Evolutionary conservation across 495 filamentous ascomycete species (phyloP).

Genomic region (Penicillium maclennaniae): DNA sequence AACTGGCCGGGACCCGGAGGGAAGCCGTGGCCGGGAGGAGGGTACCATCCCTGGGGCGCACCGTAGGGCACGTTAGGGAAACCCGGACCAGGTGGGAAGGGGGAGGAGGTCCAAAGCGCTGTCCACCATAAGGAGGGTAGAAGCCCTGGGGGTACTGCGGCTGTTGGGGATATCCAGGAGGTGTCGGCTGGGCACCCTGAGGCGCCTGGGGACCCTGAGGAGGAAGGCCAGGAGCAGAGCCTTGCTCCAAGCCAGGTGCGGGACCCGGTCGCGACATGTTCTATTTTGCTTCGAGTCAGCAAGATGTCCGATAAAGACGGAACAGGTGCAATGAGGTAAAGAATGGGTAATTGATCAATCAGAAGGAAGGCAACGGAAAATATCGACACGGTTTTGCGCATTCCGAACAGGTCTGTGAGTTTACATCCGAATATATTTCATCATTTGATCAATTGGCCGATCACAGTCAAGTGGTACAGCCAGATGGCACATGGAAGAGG

Average conservation of each 20-base stretch:
- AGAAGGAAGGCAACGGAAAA: slow-evolving; percentile 99
- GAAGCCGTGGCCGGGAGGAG: slow-evolving; percentile 76
- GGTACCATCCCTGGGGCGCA: slow-evolving; percentile 72
- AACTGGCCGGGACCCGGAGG: slow-evolving; percentile 60
- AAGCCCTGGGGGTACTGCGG: slow-evolving; percentile 45
- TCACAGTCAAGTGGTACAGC: slow-evolving; percentile 1
- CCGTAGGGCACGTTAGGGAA: slow-evolving; percentile 62
- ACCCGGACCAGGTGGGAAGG: slow-evolving; percentile 56
- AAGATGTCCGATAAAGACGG: slow-evolving; percentile 6
- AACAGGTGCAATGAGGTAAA: not conserved
- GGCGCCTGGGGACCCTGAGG: slow-evolving; percentile 41
- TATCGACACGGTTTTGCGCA: slow-evolving; percentile 93
- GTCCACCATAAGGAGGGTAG: slow-evolving; percentile 47
- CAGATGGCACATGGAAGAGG: not conserved
- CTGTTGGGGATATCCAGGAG: slow-evolving; percentile 50
- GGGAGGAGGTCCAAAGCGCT: slow-evolving; percentile 56
- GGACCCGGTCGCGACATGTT: slow-evolving; percentile 35
- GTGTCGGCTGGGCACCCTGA: slow-evolving; percentile 38
- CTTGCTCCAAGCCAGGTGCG: slow-evolving; percentile 19
- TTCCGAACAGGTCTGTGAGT: slow-evolving; percentile 63
- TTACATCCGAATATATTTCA: slow-evolving; percentile 52
- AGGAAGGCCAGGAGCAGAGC: slow-evolving; percentile 37
- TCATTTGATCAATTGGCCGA: slow-evolving; percentile 54
- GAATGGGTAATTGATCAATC: slow-evolving; percentile 41
- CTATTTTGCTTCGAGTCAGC: slow-evolving; percentile 31